A percentile compares a stretch with the other conserved stretches of the same genome.
These are phyloP conservation scores for Alternaria consortialis DNA, from an alignment of 2,329 filamentous ascomycete genomes.

Conservation along the genomic window DNA sequence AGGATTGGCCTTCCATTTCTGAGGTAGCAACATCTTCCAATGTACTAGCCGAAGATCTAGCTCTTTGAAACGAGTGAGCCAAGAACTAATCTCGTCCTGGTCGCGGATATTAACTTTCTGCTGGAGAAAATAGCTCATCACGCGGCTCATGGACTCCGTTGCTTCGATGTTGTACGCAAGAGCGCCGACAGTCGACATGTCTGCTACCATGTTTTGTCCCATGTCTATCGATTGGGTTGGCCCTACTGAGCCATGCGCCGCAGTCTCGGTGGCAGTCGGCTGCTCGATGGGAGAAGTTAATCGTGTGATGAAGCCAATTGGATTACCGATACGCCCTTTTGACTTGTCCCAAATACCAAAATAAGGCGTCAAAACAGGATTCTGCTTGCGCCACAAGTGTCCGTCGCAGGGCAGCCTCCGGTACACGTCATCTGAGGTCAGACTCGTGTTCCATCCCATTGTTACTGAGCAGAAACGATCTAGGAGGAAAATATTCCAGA, in stretches of 20 bases:
- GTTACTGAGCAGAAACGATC: conserved; percentile 30
- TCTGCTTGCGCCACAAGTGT: conserved; percentile 29
- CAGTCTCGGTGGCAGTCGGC: neutral
- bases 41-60: conserved; percentile 31
- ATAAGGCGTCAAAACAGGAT: conserved; percentile 26
- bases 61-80: conserved; percentile 35
- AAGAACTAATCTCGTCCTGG: conserved; percentile 24
- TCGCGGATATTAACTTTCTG: conserved; percentile 26
- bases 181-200: conserved; percentile 33
- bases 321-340: conserved; percentile 26
- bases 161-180: conserved; percentile 33
- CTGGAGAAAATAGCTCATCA: conserved; percentile 31
- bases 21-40: conserved; percentile 32
- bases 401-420: conserved; percentile 31
- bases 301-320: conserved; percentile 23
- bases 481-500: conserved; percentile 32
- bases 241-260: neutral
- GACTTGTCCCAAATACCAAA: conserved; percentile 36
- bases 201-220: conserved; percentile 3
- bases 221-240: neutral
- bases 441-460: conserved; percentile 30
- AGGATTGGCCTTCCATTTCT: conserved; percentile 34
- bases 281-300: conserved; percentile 6
- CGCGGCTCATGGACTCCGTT: conserved; percentile 31
- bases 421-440: conserved; percentile 31